A percentile compares a stretch with the other conserved stretches of the same genome.
Evolutionary conservation across 805 yeast genomes (phyloP).

Genomic region (Ogataea naganishii): DNA sequence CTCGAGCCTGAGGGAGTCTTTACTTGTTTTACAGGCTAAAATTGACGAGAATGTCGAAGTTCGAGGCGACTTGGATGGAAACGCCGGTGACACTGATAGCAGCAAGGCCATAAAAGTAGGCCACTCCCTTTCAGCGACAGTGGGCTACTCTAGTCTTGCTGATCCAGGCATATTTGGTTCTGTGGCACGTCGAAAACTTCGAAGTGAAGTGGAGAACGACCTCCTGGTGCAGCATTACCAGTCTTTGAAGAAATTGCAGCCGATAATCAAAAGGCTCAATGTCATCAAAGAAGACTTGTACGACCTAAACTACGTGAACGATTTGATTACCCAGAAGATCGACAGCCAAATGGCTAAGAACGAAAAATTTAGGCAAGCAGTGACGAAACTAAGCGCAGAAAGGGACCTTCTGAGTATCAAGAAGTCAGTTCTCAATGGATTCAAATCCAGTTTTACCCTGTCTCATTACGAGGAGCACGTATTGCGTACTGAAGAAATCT

Average conservation of each 20-base stretch:
- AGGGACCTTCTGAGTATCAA: conserved; percentile 34
- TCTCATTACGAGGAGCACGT: conserved; percentile 63
- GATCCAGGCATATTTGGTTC: conserved; percentile 48
- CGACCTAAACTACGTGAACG: conserved; percentile 15
- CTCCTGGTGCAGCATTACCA: conserved; percentile 47
- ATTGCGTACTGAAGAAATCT: conserved; percentile 36
- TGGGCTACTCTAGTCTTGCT: conserved; percentile 26
- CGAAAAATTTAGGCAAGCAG: conserved; percentile 9
- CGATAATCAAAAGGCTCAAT: conserved; percentile 32
- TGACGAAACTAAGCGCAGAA: conserved; percentile 19
- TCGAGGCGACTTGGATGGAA: conserved; percentile 14
- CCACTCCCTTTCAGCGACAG: conserved; percentile 5
- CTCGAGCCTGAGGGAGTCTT: conserved; percentile 22
- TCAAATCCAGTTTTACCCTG: conserved; percentile 57
- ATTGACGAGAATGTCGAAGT: conserved; percentile 14
- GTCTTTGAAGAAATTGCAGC: conserved; percentile 35
- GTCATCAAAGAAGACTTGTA: conserved; percentile 21
- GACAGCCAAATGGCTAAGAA: conserved; percentile 17
- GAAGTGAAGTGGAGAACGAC: conserved; percentile 54
- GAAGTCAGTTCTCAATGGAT: conserved; percentile 40
- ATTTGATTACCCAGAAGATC: conserved; percentile 16
- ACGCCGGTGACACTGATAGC: conserved; percentile 18
- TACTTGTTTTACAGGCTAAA: conserved; percentile 17
- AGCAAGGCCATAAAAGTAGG: too few relatives aligned
- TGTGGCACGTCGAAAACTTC: conserved; percentile 48